A percentile compares a stretch with the other conserved stretches of the same genome.
Conservation (phyloP, 495 filamentous ascomycete genomes). For the Aspergillus kassunensis region DNA sequence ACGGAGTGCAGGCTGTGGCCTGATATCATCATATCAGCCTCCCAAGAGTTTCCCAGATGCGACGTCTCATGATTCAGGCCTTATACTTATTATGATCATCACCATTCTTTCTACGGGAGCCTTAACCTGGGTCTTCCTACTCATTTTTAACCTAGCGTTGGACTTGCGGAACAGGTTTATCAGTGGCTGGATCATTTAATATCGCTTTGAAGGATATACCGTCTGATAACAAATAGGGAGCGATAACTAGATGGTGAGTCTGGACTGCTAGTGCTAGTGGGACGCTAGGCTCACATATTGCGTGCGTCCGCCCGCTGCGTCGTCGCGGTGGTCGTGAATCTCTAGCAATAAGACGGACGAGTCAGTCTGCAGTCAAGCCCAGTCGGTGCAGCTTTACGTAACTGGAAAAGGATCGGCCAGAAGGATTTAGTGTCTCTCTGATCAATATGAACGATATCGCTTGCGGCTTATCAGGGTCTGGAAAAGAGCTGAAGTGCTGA, state of each 20-base stretch:
- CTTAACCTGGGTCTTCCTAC: not conserved
- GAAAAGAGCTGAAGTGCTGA: not conserved
- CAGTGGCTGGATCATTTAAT: constrained; percentile 6
- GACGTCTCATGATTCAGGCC: too few relatives aligned
- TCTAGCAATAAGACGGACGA: not conserved
- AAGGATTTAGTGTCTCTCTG: constrained; percentile 4
- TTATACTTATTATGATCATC: too few relatives aligned
- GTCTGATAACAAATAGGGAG: not conserved
- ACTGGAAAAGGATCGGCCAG: constrained; percentile 1
- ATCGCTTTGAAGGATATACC: not conserved
- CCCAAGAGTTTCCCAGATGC: too few relatives aligned
- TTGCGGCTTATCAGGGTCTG: constrained; percentile 2
- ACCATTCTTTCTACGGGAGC: not conserved
- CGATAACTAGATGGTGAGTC: too few relatives aligned
- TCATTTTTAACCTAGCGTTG: not conserved
- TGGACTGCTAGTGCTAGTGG: too few relatives aligned
- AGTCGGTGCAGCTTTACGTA: constrained; percentile 1
- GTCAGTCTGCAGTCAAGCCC: not conserved
- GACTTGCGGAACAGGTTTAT: too few relatives aligned
- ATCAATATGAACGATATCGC: too few relatives aligned
- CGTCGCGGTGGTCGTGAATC: too few relatives aligned
- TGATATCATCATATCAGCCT: too few relatives aligned
- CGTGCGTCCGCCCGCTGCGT: constrained; percentile 1
- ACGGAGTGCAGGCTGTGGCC: too few relatives aligned
- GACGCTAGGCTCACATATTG: constrained; percentile 6